Base-by-base conservation (phyloP, 176 grass and related monocot genomes). In the Oryza coarctata region DNA sequence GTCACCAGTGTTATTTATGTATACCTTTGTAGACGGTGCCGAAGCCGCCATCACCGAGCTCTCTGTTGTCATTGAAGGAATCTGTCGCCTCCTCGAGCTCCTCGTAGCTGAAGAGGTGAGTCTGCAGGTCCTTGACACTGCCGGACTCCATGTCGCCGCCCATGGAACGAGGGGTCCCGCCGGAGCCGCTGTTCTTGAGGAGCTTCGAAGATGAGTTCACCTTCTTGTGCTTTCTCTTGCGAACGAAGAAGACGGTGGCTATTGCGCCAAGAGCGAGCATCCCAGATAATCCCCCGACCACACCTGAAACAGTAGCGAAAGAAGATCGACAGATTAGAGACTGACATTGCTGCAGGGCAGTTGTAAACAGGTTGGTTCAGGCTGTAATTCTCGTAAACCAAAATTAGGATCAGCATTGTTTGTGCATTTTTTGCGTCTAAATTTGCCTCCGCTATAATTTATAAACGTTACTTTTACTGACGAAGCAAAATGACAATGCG, bases 21-120 rank as follows among this genome's bases (percentile, higher is more conserved):
- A 12, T 83, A 98, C 95, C 95, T 94, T 93, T 98, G 36, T 98
- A 98, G 12, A 98, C 95, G 1, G 78, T 93, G 82, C 95, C 95
- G 35, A 98, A 98, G 72, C 95, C 95, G 33, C 95, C 95, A 11
- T 98, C 95, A 0, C 95, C 95, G 50, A 98, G 80, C 23, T 93
- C 92, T 82, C 85, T 90, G 15, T 64, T 89, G 13, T 89, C 73
- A 1, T 88, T 60, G 83, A 98, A 98, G 41, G 78, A 30, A 4
- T 93, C 78, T 29, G 95, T 98, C 2, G 95, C 92, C 84, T 91
- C 71, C 84, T 89, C 84, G 27, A 98, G 95, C 73, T 98, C 95
- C 47, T 93, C 77, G 55, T 98, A 94, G 74, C 74, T 49, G 83
- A 98, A 98, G 81, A 92, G 65, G 33, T 84, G 90, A 1, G 86